phyloP scores from a whole-genome alignment of 176 grass and related monocot genomes.

The Tuctoria greenei region DNA sequence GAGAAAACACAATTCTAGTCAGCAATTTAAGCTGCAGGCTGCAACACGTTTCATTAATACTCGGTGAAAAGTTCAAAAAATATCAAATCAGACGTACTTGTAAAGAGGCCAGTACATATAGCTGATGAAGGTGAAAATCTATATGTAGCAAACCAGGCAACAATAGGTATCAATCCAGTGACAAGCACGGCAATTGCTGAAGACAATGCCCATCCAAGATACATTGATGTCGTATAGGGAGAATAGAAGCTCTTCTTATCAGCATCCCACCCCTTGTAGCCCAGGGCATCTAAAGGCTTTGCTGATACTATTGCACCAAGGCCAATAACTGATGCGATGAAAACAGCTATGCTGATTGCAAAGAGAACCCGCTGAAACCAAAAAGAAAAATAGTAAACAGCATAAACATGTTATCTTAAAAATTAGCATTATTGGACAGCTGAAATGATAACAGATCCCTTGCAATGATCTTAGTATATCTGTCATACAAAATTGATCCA shows the following conservation, averaged over 20 bases:
- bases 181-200: constrained; percentile 76
- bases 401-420: constrained; percentile 10
- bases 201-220: constrained; percentile 94
- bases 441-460: constrained; percentile 22
- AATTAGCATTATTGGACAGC: constrained; percentile 7
- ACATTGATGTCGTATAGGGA: constrained; percentile 95
- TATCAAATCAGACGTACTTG: constrained; percentile 53
- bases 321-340: constrained; percentile 78
- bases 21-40: constrained; percentile 9
- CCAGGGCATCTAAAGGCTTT: constrained; percentile 90
- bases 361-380: constrained; percentile 71
- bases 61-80: constrained; percentile 7
- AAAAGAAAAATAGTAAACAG: constrained; percentile 16
- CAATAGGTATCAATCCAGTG: constrained; percentile 81
- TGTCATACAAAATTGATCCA: constrained; percentile 10
- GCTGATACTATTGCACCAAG: constrained; percentile 97
- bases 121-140: constrained; percentile 88
- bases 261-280: constrained; percentile 91
- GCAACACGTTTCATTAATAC: constrained; percentile 28
- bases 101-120: constrained; percentile 80
- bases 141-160: constrained; percentile 96
- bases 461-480: constrained; percentile 11
- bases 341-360: constrained; percentile 60
- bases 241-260: constrained; percentile 79
- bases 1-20: constrained; percentile 38